Evolutionary conservation across 352 stramenopile species (phyloP), one percentile per base, ranked within the genome.

Genomic region (Globisporangium nodosum): DNA sequence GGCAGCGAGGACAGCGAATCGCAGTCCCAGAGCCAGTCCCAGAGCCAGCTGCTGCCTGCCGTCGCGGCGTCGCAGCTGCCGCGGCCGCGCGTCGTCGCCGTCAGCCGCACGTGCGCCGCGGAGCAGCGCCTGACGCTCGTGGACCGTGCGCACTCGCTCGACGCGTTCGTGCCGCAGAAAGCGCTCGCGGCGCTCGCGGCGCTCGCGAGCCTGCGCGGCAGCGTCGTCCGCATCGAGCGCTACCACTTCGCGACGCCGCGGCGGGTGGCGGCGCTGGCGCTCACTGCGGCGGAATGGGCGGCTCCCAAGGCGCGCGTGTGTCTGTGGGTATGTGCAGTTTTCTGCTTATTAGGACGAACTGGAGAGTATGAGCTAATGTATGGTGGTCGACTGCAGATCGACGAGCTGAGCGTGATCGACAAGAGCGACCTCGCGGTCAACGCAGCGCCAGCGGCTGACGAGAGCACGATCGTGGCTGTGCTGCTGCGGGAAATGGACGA

Each of bases 1-100:
- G 40, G 66, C 39, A 85, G 74, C 48, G 76, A 90, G 54, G 73
- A 87, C 15, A 88, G 69, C 53, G 78, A 87, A 66, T 82, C 80
- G 18, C 48, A 62, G 20, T 52, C 48, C 16, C 50, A 63, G 58
- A 63, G 45, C 24, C 58, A 64, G 24, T 73, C 72, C 27, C 67
- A 45, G 31, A 50, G 16, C 42, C 58, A 54, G 12, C 42, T 52
- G 27, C 21, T 40, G 5, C 53, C 56, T 16, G n/a, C 52, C 5
- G 21, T 42, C 5, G 45, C n/a, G 8, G n/a, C n/a, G 33, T 11
- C 33, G 37, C 12, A 43, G 16, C 63, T 70, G 21, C 64, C 60
- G 46, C 51, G 51, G 30, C 51, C 51, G n/a, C 81, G 70, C 33
- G 65, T 88, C 24, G 70, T 90, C 63, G 70, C 85, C 39, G 78